Base-by-base conservation (phyloP, 1,284 basidiomycete species). In the Ceratobasidium sp. region DNA sequence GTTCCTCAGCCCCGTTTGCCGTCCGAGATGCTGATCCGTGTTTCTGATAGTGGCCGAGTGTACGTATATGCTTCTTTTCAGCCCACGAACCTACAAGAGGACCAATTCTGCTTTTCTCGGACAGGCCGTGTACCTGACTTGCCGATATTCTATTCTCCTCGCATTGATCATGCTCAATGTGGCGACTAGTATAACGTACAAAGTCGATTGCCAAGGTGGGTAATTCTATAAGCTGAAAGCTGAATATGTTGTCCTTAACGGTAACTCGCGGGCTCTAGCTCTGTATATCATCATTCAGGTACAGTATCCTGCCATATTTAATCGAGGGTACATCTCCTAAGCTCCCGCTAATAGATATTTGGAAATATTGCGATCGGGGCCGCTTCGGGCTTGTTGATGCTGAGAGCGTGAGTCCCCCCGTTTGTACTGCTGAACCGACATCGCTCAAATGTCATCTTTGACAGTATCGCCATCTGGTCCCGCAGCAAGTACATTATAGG, bases 221-320 rank as follows among this genome's bases (percentile, higher is more conserved):
- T 43, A 8, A 39, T 53, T 60, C 45, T 39, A 12, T n/a, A 45
- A n/a, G 4, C 16, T 12, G 43, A 12, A 9, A n/a, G 10, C 43
- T 45, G 43, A 45, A 45, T 14, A n/a, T 72, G 72, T 55, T 34
- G 48, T 74, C 59, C 65, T 71, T 28, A 50, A n/a, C n/a, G n/a
- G n/a, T 88, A 86, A 55, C 16, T 28, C 5, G n/a, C 3, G 12
- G 12, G 21, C 36, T 36, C 12, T 55, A 67, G 87, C 86, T 3
- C 78, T 91, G 28, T 91, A 87, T 74, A 88, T 85, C 0, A 90
- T 90, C 80, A 89, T 88, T 76, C 89, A 88, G 30, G 89, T 87
- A 78, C 74, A n/a, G 85, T 77, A 0, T 26, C 21, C 8, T 41
- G 41, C 60, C 48, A 23, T 18, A 45, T 45, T 18, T 28, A 39